Evolutionary conservation across 169 alveolate species (phyloP).

Genomic region (Plasmodium knowlesi): DNA sequence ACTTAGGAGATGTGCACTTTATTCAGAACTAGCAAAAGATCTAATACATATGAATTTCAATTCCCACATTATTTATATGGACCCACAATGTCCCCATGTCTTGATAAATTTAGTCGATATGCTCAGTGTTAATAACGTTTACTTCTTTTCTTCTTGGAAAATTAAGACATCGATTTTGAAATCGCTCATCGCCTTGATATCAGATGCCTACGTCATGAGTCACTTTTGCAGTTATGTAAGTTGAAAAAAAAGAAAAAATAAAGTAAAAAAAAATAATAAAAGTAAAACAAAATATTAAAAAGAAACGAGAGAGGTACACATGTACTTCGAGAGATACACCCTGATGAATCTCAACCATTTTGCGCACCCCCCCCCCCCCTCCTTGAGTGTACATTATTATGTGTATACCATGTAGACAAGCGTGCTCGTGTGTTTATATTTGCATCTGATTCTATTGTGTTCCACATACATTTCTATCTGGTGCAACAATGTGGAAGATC

Average conservation of each 20-base stretch:
- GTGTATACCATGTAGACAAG: neutral
- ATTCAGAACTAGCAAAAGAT: slow-evolving; percentile 28
- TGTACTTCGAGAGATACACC: neutral
- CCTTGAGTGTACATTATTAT: neutral
- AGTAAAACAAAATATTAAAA: neutral
- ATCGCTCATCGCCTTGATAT: slow-evolving; percentile 54
- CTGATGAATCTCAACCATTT: neutral
- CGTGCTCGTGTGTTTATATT: neutral
- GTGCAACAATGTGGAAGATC: neutral
- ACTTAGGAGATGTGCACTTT: slow-evolving; percentile 71
- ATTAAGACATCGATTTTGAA: slow-evolving; percentile 55
- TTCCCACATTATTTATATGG: slow-evolving; percentile 3
- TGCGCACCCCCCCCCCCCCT: neutral
- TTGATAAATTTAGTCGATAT: slow-evolving; percentile 35
- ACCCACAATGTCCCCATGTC: slow-evolving; percentile 36
- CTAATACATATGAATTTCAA: slow-evolving; percentile 51
- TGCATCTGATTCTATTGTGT: neutral
- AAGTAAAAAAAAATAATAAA: neutral
- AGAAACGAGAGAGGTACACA: neutral
- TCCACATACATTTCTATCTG: neutral
- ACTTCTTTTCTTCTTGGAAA: slow-evolving; percentile 71
- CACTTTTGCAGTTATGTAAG: slow-evolving; percentile 73
- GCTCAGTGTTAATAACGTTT: slow-evolving; percentile 36
- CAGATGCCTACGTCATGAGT: slow-evolving; percentile 59
- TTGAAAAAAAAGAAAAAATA: slow-evolving; percentile 22